Evolutionary conservation across 1,139 yeast genomes (phyloP).

Genomic region (Magnusiomyces magnusii): DNA sequence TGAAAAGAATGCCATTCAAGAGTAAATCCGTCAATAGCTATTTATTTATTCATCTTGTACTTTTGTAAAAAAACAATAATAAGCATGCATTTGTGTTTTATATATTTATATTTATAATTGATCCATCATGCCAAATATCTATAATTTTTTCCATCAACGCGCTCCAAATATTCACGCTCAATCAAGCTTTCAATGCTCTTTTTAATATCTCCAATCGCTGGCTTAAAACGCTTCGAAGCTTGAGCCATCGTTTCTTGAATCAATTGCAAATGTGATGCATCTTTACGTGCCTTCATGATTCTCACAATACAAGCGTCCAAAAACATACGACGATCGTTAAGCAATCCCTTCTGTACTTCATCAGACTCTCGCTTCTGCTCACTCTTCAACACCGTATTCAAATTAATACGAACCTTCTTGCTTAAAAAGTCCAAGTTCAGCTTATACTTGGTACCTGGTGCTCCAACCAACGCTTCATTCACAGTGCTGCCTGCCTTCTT

Average conservation of each 20-base stretch:
- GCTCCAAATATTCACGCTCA: constrained; percentile 76
- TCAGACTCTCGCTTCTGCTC: constrained; percentile 73
- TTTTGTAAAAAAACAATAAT: no score
- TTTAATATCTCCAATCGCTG: constrained; percentile 79
- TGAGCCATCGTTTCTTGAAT: constrained; percentile 87
- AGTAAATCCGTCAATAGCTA: background rate
- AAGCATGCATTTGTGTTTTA: background rate
- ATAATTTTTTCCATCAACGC: constrained; percentile 69
- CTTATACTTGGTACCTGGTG: constrained; percentile 53
- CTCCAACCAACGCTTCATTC: constrained; percentile 30
- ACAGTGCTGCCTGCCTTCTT: constrained; percentile 24
- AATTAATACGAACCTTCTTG: constrained; percentile 75
- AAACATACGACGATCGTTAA: constrained; percentile 77
- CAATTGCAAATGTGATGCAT: constrained; percentile 67
- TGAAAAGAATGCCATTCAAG: background rate
- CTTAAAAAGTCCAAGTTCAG: constrained; percentile 78
- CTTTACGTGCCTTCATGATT: constrained; percentile 90
- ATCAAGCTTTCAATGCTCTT: constrained; percentile 78
- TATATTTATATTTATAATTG: background rate
- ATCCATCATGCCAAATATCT: constrained; percentile 58
- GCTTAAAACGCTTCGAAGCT: constrained; percentile 75
- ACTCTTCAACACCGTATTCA: constrained; percentile 72
- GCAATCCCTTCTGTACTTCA: constrained; percentile 77
- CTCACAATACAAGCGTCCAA: constrained; percentile 92
- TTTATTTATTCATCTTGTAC: no score